Conservation (phyloP, 139 green algal species). For the Chlorella ohadii region DNA sequence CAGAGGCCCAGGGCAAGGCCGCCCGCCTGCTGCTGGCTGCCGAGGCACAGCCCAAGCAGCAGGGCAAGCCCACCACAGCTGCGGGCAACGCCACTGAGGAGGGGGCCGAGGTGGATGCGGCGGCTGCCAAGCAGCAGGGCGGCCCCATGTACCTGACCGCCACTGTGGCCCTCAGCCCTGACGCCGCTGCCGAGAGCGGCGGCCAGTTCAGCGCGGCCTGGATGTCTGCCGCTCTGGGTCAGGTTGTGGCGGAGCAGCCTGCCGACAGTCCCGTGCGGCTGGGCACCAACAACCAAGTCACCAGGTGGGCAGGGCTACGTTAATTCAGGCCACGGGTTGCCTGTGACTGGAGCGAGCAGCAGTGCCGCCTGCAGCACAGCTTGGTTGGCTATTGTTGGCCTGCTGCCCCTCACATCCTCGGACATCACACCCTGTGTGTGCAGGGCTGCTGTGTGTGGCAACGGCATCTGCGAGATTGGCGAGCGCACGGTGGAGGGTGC, state of each 20-base stretch:
- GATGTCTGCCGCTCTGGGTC: not conserved
- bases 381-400: no score
- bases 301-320: not conserved
- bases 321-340: no score
- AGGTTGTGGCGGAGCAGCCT: not conserved
- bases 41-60: not conserved
- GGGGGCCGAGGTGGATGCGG: not conserved
- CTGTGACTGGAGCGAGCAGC: no score
- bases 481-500: conserved; percentile 47
- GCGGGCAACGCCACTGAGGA: not conserved
- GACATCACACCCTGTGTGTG: no score
- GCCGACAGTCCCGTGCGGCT: not conserved
- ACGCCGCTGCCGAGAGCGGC: not conserved
- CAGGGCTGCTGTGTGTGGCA: conserved; percentile 55
- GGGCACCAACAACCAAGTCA: not conserved
- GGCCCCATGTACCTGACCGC: not conserved
- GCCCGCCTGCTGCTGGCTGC: not conserved
- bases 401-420: no score
- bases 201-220: conserved; percentile 14
- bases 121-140: not conserved
- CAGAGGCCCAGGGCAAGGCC: not conserved
- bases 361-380: no score
- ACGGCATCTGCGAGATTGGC: conserved; percentile 62
- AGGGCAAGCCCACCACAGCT: not conserved
- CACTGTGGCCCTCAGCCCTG: conserved; percentile 1